Conservation (phyloP, 768 basidiomycete genomes). For the Mycena belliarum region DNA sequence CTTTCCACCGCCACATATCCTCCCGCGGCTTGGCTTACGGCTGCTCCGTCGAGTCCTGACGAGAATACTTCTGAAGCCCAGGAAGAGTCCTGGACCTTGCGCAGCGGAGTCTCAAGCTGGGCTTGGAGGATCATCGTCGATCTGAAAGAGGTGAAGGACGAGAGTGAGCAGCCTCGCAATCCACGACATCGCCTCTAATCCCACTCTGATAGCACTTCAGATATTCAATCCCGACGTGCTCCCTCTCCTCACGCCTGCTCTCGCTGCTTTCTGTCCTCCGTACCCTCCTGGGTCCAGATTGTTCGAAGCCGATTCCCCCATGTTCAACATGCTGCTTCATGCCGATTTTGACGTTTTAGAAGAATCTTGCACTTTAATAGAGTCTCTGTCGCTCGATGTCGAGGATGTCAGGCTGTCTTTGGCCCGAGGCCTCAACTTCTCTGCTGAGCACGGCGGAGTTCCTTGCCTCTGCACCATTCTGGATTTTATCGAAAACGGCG, state of each 20-base stretch:
- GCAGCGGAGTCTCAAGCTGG: conserved; percentile 71
- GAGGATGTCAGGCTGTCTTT: conserved; percentile 74
- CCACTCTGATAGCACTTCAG: conserved; percentile 43
- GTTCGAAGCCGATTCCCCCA: conserved; percentile 40
- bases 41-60: conserved; percentile 20
- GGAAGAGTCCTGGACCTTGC: conserved; percentile 64
- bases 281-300: conserved; percentile 38
- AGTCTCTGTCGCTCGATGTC: conserved; percentile 76
- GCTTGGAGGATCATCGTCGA: conserved; percentile 76
- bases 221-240: conserved; percentile 65
- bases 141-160: conserved; percentile 71
- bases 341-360: conserved; percentile 74
- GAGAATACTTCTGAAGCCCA: conserved; percentile 28
- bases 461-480: conserved; percentile 65
- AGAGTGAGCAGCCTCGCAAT: conserved; percentile 44
- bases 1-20: conserved; percentile 72
- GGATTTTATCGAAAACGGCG: conserved; percentile 73
- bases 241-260: conserved; percentile 58
- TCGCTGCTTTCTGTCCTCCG: conserved; percentile 64
- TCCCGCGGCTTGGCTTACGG: conserved; percentile 62
- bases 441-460: conserved; percentile 55
- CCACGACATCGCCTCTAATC: background rate
- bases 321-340: conserved; percentile 50
- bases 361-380: conserved; percentile 73
- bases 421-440: conserved; percentile 63